Evolutionary conservation across 805 yeast genomes (phyloP).

Genomic region (Wickerhamiella spandovensis): DNA sequence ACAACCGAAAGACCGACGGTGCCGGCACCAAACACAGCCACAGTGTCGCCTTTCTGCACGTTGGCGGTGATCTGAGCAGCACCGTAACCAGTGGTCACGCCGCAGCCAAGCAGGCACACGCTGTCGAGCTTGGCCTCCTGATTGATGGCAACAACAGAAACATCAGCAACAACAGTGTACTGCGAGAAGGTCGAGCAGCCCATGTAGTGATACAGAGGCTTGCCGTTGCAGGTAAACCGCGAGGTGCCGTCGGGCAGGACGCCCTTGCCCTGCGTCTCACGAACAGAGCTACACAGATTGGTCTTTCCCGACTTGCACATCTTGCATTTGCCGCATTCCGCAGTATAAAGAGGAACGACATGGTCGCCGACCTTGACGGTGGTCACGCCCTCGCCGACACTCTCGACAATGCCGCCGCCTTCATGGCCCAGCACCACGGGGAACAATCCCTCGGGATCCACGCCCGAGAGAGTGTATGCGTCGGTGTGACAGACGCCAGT

Average conservation of each 20-base stretch:
- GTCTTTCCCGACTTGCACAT: constrained; percentile 93
- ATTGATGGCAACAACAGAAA: constrained; percentile 86
- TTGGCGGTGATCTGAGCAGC: constrained; percentile 92
- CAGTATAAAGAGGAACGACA: constrained; percentile 88
- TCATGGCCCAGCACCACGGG: constrained; percentile 94
- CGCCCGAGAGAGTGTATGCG: constrained; percentile 89
- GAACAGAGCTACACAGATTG: constrained; percentile 86
- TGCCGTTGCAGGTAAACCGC: constrained; percentile 69
- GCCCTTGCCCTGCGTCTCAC: constrained; percentile 97
- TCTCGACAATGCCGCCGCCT: constrained; percentile 95
- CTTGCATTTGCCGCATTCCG: constrained; percentile 92
- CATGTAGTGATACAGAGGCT: constrained; percentile 84
- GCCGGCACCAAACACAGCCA: constrained; percentile 96
- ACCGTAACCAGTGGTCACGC: constrained; percentile 97
- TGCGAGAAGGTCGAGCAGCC: constrained; percentile 96
- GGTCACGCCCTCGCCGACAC: constrained; percentile 88
- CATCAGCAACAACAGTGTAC: constrained; percentile 96
- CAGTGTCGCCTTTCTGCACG: constrained; percentile 80
- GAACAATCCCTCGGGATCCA: constrained; percentile 92
- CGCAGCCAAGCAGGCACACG: constrained; percentile 92
- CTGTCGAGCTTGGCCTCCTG: constrained; percentile 72
- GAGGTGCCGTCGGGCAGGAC: constrained; percentile 97
- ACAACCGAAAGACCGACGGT: constrained; percentile 93
- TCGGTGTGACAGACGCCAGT: constrained; percentile 97
- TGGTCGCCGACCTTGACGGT: constrained; percentile 85